Evolutionary conservation across 1,139 yeast genomes (phyloP).

Genomic region (Yamadazyma trypodendri): DNA sequence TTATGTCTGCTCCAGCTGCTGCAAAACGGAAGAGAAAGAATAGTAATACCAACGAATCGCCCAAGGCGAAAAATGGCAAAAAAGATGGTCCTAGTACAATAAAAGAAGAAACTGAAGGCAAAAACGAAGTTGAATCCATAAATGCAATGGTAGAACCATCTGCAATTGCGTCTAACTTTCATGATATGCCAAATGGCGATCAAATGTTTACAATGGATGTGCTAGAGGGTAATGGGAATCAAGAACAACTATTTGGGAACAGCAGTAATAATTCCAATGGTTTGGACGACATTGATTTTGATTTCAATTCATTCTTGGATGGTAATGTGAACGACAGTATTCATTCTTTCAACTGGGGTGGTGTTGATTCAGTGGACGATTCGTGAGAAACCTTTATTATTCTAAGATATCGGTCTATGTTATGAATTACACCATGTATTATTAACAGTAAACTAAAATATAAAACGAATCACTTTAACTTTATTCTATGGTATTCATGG

Average conservation of each 20-base stretch:
- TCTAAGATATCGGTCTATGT: not conserved
- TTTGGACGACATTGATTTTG: slow-evolving; percentile 52
- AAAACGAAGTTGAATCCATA: slow-evolving; percentile 17
- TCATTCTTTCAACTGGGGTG: slow-evolving; percentile 54
- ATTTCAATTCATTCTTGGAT: slow-evolving; percentile 51
- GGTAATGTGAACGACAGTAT: slow-evolving; percentile 42
- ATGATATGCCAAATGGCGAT: slow-evolving; percentile 28
- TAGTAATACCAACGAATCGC: slow-evolving; percentile 32
- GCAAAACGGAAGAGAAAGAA: slow-evolving; percentile 19
- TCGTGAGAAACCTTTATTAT: not conserved
- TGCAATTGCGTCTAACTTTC: slow-evolving; percentile 23
- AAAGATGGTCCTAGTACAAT: slow-evolving; percentile 21
- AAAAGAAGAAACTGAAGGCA: slow-evolving; percentile 24
- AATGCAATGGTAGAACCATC: slow-evolving; percentile 24
- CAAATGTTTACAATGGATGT: slow-evolving; percentile 40
- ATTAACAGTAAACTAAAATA: slow-evolving; percentile 2
- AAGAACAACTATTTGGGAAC: slow-evolving; percentile 23
- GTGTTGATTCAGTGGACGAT: slow-evolving; percentile 48
- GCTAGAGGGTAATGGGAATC: slow-evolving; percentile 23
- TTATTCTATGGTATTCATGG: too few species aligned
- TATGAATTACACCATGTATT: not conserved
- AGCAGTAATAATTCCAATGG: slow-evolving; percentile 16
- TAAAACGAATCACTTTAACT: too few species aligned
- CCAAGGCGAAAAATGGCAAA: slow-evolving; percentile 27
- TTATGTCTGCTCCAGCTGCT: not conserved